These are phyloP conservation scores for Trichoderma oligosporum DNA, from an alignment of 2,329 filamentous ascomycete species.

Conservation along the genomic window DNA sequence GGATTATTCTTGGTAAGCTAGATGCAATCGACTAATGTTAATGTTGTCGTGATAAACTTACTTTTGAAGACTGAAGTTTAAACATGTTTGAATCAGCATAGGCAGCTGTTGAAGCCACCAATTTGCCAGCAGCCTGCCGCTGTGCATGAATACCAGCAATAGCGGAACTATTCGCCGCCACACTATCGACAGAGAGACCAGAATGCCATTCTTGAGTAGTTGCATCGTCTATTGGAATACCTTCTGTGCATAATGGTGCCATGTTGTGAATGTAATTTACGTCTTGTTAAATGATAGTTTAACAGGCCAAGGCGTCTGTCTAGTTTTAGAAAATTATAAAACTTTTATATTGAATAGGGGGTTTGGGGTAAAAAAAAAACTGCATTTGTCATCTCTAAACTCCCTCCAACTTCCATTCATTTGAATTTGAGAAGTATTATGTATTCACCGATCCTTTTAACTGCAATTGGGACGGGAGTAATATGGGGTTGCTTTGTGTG, in stretches of 20 bases:
- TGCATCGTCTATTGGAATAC: not conserved
- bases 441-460: not conserved
- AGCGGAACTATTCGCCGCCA: not conserved
- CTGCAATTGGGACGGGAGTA: not conserved
- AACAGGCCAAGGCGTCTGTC: not conserved
- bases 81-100: slow-evolving; percentile 5
- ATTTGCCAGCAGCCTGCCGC: not conserved
- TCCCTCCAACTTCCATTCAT: not conserved
- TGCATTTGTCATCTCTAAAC: too few relatives aligned
- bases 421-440: not conserved
- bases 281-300: not conserved
- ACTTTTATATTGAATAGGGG: not conserved
- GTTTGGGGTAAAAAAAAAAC: not conserved
- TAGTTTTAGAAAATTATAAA: not conserved
- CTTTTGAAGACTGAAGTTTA: not conserved
- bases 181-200: not conserved
- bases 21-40: not conserved
- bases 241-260: not conserved
- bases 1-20: not conserved
- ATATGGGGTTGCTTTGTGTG: not conserved
- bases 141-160: slow-evolving; percentile 4
- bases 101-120: slow-evolving; percentile 1
- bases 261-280: not conserved
- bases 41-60: not conserved
- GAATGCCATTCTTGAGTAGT: not conserved